Evolutionary conservation across 352 stramenopile genomes (phyloP), one percentile per base, ranked within the genome.

Genomic region (Pelagophyceae sp.): DNA sequence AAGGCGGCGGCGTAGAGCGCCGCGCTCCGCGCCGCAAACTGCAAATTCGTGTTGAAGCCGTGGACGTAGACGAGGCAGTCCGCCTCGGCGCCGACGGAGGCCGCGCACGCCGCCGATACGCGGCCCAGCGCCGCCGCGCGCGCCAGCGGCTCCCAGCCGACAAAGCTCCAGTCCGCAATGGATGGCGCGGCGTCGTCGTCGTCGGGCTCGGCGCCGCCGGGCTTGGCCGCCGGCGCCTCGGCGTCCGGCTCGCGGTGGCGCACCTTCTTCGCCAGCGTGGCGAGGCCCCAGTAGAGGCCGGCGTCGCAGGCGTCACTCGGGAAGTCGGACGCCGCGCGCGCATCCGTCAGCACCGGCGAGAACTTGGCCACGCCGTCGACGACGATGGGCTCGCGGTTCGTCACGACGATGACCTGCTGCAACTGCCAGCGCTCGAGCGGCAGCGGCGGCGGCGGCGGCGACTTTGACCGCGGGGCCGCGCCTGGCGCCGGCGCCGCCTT

Each of bases 31-130:
- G 35, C 33, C 2, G 67, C 67, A 37, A 74, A 74, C 67, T 74
- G 67, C 15, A 74, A n/a, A 1, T 1, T 32, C 20, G 33, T 74
- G 38, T 74, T 74, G 67, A 60, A 74, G 67, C 67, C 67, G 38
- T 74, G 67, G 67, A 51, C 33, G 38, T 74, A 74, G 11, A 54
- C 67, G 67, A 58, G 27, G 33, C 15, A 6, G 35, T 74, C 67
- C 17, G 31, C 67, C 35, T 1, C 0, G 35, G 67, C 67, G n/a
- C n/a, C n/a, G n/a, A n/a, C n/a, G n/a, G n/a, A n/a, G n/a, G n/a
- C n/a, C n/a, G n/a, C n/a, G n/a, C n/a, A n/a, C 38, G 11, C 35
- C 2, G 15, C 11, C 58, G 2, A 17, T 1, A 74, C 35, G 1
- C 17, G 3, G 17, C 3, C 35, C 35, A 74, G 67, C 15, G 38